Conservation (phyloP, 225 moss, liverwort and hornwort species). For the Straminergon stramineum region DNA sequence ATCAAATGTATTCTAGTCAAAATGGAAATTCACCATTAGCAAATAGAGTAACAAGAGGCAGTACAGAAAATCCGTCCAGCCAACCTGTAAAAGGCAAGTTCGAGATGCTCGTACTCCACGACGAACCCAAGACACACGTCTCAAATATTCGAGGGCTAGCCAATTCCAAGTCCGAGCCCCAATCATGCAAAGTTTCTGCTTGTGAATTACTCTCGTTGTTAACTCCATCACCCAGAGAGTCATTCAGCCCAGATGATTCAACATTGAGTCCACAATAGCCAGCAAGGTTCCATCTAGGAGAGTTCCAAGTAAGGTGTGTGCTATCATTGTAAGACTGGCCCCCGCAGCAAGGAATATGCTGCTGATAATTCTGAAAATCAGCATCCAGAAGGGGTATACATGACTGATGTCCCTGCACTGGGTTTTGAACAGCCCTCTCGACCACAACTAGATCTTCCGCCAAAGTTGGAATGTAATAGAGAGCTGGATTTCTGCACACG, state of each 20-base stretch:
- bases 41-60: not conserved
- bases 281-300: slow-evolving; percentile 53
- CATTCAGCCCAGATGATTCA: slow-evolving; percentile 50
- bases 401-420: slow-evolving; percentile 37
- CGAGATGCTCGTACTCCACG: slow-evolving; percentile 75
- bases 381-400: slow-evolving; percentile 33
- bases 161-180: slow-evolving; percentile 89
- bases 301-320: slow-evolving; percentile 40
- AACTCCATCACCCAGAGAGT: slow-evolving; percentile 35
- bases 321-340: slow-evolving; percentile 36
- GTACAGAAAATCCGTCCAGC: not conserved
- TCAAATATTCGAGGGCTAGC: slow-evolving; percentile 93
- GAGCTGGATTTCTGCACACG: slow-evolving; percentile 64
- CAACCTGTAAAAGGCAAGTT: slow-evolving; percentile 62
- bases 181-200: slow-evolving; percentile 79
- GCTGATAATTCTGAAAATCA: slow-evolving; percentile 41
- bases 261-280: slow-evolving; percentile 55
- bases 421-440: slow-evolving; percentile 54
- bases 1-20: not conserved
- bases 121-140: slow-evolving; percentile 72
- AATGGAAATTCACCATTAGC: not conserved
- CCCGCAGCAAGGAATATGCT: slow-evolving; percentile 27
- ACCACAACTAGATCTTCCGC: slow-evolving; percentile 58
- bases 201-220: slow-evolving; percentile 58
- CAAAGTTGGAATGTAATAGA: slow-evolving; percentile 46